Evolutionary conservation across 164 flowering plant species (phyloP).

Genomic region (Magnolia officinalis): DNA sequence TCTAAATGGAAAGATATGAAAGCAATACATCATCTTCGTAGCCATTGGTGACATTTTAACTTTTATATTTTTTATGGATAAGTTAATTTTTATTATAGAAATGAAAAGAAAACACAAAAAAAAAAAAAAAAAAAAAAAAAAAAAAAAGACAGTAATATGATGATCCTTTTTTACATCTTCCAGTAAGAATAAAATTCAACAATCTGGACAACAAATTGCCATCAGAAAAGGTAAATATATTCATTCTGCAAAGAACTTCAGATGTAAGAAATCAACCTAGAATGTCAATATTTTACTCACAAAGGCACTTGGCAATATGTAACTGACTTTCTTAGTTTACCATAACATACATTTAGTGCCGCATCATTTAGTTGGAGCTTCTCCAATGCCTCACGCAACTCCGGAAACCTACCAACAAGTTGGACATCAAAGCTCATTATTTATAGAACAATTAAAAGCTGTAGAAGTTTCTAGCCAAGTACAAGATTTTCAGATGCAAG

Average conservation of each 20-base stretch:
- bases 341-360: conserved; percentile 64
- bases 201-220: not conserved
- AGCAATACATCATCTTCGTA: not conserved
- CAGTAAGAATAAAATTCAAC: not conserved
- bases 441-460: not conserved
- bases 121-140: not conserved
- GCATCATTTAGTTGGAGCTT: conserved; percentile 97
- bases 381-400: conserved; percentile 92
- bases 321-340: not conserved
- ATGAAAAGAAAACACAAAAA: not conserved
- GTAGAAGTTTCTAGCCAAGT: not conserved
- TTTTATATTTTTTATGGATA: too few relatives aligned
- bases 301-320: not conserved
- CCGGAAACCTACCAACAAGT: conserved; percentile 58
- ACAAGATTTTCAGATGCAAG: conserved; percentile 3
- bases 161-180: not conserved
- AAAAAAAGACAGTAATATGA: not conserved
- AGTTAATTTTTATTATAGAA: too few relatives aligned
- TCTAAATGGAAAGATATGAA: not conserved
- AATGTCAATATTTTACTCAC: not conserved
- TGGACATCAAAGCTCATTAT: not conserved
- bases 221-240: not conserved
- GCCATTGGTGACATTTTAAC: not conserved
- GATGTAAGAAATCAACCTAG: too few relatives aligned
- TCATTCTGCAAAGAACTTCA: not conserved